A percentile compares a stretch with the other conserved stretches of the same genome.
These are phyloP conservation scores for Francoa sonchifolia DNA, from an alignment of 441 rosid genomes.

Conservation along the genomic window DNA sequence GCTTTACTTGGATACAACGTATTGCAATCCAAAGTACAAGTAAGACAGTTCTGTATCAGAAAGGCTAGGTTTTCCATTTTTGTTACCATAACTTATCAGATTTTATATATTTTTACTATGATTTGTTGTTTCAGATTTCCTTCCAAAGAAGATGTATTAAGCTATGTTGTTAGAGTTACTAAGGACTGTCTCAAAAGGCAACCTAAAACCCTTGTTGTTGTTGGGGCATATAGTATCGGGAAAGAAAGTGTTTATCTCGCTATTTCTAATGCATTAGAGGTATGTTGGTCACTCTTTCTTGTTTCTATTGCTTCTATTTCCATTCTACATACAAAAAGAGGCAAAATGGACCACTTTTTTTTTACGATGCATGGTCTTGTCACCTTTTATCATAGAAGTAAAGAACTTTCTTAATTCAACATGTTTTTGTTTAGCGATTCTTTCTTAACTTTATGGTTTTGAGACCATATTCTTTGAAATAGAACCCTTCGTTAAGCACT, in stretches of 20 bases:
- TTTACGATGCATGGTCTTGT: neutral
- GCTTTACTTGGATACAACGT: slow-evolving; percentile 71
- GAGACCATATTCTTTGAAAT: neutral
- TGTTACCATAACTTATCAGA: neutral
- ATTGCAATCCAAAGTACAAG: slow-evolving; percentile 76
- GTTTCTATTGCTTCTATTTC: slow-evolving; percentile 1
- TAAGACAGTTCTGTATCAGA: slow-evolving; percentile 13
- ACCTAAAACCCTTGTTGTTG: slow-evolving; percentile 59
- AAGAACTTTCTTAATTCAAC: no score
- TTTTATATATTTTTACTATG: neutral
- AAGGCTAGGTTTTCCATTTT: slow-evolving; percentile 2
- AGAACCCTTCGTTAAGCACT: neutral
- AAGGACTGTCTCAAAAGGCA: slow-evolving; percentile 43
- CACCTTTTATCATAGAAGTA: no score
- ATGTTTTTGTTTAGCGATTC: no score
- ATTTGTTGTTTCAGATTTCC: slow-evolving; percentile 43
- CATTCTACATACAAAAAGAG: no score
- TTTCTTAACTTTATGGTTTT: neutral
- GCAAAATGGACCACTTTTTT: no score
- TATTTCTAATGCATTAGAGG: slow-evolving; percentile 67
- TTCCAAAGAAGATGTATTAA: slow-evolving; percentile 57
- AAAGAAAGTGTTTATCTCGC: slow-evolving; percentile 75
- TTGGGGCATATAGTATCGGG: slow-evolving; percentile 75
- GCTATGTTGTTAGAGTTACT: slow-evolving; percentile 43
- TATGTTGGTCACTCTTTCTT: slow-evolving; percentile 15